Conservation (phyloP, 805 yeast genomes). For the Barnettozyma botsteinii region DNA sequence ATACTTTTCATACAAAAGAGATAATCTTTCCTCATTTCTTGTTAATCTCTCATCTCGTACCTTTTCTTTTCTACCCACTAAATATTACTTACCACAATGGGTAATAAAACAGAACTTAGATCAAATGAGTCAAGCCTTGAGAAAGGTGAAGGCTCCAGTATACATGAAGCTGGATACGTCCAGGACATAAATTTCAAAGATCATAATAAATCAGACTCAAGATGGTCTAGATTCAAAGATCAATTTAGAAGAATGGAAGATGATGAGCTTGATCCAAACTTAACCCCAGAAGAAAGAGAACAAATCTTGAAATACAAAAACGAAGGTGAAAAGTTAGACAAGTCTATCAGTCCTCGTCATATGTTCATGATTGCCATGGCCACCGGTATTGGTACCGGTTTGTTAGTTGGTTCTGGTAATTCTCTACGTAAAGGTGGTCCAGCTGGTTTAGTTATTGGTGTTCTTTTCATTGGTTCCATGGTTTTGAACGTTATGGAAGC, state of each 20-base stretch:
- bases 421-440: constrained; percentile 43
- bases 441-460: constrained; percentile 47
- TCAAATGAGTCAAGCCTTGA: constrained; percentile 9
- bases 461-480: constrained; percentile 50
- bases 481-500: constrained; percentile 54
- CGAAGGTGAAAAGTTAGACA: constrained; percentile 32
- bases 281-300: constrained; percentile 36
- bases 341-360: constrained; percentile 44
- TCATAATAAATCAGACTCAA: not conserved
- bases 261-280: constrained; percentile 33
- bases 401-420: constrained; percentile 52
- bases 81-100: not conserved
- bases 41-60: not conserved
- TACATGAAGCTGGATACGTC: constrained; percentile 17
- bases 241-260: constrained; percentile 28
- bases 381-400: constrained; percentile 79
- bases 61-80: no score
- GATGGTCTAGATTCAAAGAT: constrained; percentile 28
- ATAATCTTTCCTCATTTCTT: not conserved
- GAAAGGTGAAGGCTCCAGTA: constrained; percentile 20
- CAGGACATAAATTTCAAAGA: constrained; percentile 14
- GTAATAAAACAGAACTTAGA: constrained; percentile 6
- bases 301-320: constrained; percentile 18
- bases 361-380: constrained; percentile 75
- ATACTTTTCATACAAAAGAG: not conserved